Evolutionary conservation across 352 stramenopile genomes (phyloP).

Genomic region (Elongisporangium undulatum): DNA sequence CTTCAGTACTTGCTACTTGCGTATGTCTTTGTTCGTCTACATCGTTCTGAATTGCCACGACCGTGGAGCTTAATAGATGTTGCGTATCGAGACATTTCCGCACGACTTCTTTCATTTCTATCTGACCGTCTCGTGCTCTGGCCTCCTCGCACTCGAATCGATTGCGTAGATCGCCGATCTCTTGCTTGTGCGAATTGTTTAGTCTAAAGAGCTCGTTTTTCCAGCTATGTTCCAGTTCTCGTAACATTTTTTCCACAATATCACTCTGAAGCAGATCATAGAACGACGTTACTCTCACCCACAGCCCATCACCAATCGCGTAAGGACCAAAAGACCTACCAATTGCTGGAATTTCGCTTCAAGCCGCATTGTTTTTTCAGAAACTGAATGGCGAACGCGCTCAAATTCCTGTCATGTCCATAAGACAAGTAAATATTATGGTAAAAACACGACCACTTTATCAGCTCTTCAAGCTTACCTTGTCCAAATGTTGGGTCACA

Average conservation of each 20-base stretch:
- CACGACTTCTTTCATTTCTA: conserved; percentile 38
- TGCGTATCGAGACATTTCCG: conserved; percentile 58
- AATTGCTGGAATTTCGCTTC: conserved; percentile 35
- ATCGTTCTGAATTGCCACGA: conserved; percentile 53
- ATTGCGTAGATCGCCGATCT: background rate
- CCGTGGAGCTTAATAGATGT: conserved; percentile 48
- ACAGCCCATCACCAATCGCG: background rate
- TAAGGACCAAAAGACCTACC: conserved; percentile 19
- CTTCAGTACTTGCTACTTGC: background rate
- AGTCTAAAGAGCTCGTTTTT: conserved; percentile 7
- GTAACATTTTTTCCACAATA: conserved; percentile 22
- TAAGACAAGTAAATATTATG: background rate
- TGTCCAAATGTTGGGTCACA: conserved; percentile 34
- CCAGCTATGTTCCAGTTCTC: conserved; percentile 16
- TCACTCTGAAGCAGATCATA: conserved; percentile 12
- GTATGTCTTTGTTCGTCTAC: conserved; percentile 31
- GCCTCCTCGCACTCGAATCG: background rate
- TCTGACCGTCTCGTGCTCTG: conserved; percentile 17
- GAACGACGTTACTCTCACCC: background rate
- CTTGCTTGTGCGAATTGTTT: background rate
- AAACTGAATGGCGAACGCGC: conserved; percentile 45
- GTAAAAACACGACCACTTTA: background rate
- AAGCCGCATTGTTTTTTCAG: conserved; percentile 49
- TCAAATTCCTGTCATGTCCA: conserved; percentile 35
- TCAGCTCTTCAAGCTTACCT: conserved; percentile 15